A percentile compares a stretch with the other conserved stretches of the same genome.
These are phyloP conservation scores for sunflower (Helianthus annuus) DNA, from an alignment of 129 eudicot genomes.

Conservation along the genomic window DNA sequence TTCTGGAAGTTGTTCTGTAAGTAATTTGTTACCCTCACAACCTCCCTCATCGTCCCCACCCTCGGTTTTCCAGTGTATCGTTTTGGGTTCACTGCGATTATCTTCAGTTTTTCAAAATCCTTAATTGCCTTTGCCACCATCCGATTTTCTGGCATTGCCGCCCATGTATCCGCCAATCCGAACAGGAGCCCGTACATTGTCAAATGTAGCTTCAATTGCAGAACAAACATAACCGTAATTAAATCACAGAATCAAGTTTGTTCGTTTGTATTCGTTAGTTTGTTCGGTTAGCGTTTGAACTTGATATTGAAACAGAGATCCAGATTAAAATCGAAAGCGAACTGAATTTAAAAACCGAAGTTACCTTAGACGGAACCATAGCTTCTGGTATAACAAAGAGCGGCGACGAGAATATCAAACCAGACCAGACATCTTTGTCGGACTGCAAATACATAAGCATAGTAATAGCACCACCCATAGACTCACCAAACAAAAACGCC, in stretches of 20 bases:
- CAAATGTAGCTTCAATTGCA: too few relatives aligned
- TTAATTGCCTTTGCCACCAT: slow-evolving; percentile 71
- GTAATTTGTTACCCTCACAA: slow-evolving; percentile 53
- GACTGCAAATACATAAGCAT: slow-evolving; percentile 77
- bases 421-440: slow-evolving; percentile 64
- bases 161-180: slow-evolving; percentile 64
- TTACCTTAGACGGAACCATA: slow-evolving; percentile 79
- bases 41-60: slow-evolving; percentile 89
- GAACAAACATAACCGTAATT: too few relatives aligned
- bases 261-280: too few relatives aligned
- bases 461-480: slow-evolving; percentile 74
- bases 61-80: slow-evolving; percentile 70
- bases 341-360: neutral
- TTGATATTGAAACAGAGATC: neutral
- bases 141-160: slow-evolving; percentile 72
- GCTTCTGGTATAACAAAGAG: slow-evolving; percentile 62
- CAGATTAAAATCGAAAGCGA: neutral
- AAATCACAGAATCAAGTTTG: too few relatives aligned
- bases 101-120: slow-evolving; percentile 64
- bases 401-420: slow-evolving; percentile 70
- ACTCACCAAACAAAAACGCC: slow-evolving; percentile 76
- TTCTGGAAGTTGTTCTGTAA: slow-evolving; percentile 64
- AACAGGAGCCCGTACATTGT: too few relatives aligned
- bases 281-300: too few relatives aligned
- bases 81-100: slow-evolving; percentile 67